phyloP scores from a whole-genome alignment of 1,284 basidiomycete species.

The Rhodotorula sp. region DNA sequence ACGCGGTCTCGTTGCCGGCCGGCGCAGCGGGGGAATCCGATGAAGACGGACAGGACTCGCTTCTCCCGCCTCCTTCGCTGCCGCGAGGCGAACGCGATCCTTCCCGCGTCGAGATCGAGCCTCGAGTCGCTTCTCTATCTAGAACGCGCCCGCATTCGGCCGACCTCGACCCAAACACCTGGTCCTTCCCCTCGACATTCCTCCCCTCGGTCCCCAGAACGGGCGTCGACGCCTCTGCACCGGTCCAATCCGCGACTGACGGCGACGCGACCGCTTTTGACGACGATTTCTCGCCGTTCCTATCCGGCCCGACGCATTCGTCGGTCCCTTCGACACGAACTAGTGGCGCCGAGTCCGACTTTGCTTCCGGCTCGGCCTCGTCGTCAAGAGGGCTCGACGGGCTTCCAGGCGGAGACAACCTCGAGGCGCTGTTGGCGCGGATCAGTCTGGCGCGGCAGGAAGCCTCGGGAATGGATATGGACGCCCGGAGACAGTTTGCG shows the following conservation, averaged over 20 bases:
- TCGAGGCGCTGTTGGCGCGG: conserved; percentile 4
- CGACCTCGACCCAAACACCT: neutral
- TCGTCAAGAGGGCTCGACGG: neutral
- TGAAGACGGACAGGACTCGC: conserved; percentile 43
- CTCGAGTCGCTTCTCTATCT: too few relatives aligned
- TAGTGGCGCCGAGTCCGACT: neutral
- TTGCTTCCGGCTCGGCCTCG: neutral
- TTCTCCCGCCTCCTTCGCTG: neutral
- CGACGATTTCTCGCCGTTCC: conserved; percentile 38
- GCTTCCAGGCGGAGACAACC: neutral
- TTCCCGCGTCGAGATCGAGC: too few relatives aligned
- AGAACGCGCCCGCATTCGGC: too few relatives aligned
- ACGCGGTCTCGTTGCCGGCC: neutral
- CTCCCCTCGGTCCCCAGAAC: neutral
- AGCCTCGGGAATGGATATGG: neutral
- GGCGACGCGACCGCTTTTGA: conserved; percentile 16
- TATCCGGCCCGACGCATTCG: neutral
- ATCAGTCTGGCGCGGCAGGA: neutral
- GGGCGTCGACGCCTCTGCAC: too few relatives aligned
- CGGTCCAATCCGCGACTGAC: neutral
- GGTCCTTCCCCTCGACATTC: conserved; percentile 13
- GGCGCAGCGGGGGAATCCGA: too few relatives aligned
- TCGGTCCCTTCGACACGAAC: neutral
- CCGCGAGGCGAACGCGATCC: neutral
- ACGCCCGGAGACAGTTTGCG: conserved; percentile 23